A percentile compares a stretch with the other conserved stretches of the same genome.
Conservation (phyloP, 148 eudicot species). For the Heliamphora exappendiculata region DNA sequence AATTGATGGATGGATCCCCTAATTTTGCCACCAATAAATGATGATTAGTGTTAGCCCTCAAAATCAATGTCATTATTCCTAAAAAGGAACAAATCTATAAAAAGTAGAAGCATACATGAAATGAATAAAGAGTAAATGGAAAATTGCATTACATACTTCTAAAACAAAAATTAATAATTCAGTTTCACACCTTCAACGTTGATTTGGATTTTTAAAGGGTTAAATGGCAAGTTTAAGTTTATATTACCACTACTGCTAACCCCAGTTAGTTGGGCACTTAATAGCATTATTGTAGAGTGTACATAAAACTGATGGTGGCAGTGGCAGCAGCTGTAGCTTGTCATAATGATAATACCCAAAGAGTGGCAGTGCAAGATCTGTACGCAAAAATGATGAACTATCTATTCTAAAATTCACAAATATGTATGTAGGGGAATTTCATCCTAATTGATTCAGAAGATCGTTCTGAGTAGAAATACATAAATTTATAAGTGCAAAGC, state of each 20-base stretch:
- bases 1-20: conserved; percentile 88
- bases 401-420: background rate
- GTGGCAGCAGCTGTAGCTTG: background rate
- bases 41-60: background rate
- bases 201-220: background rate
- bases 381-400: background rate
- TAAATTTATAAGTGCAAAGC: background rate
- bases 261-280: background rate
- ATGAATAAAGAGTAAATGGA: background rate
- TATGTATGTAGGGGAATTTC: background rate
- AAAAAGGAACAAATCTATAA: background rate
- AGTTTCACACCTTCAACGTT: background rate
- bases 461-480: background rate
- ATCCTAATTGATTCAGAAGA: background rate
- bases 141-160: background rate
- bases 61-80: background rate
- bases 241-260: background rate
- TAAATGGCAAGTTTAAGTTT: background rate
- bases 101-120: background rate
- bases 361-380: background rate
- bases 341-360: background rate
- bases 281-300: conserved; percentile 1
- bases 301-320: background rate
- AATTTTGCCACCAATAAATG: conserved; percentile 2
- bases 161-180: background rate